These are phyloP conservation scores for Cyberlindnera japonica DNA, from an alignment of 805 yeast genomes.

Conservation along the genomic window DNA sequence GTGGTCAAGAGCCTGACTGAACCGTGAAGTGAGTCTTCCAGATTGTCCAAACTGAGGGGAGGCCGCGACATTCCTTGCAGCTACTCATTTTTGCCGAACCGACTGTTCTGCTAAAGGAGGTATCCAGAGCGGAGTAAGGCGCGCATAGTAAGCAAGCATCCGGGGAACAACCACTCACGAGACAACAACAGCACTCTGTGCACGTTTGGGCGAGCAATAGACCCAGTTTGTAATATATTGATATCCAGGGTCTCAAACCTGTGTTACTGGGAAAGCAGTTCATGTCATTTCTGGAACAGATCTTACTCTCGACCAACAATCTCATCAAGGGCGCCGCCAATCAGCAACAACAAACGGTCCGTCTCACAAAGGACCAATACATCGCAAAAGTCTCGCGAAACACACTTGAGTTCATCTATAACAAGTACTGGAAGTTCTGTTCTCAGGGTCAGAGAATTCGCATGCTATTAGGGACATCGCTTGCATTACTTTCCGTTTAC, in stretches of 20 bases:
- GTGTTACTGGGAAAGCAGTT: too few species aligned
- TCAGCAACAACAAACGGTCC: neutral
- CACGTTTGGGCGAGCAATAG: too few species aligned
- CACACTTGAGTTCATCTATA: slow-evolving; percentile 14
- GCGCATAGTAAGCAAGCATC: slow-evolving; percentile 9
- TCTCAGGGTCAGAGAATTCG: slow-evolving; percentile 14
- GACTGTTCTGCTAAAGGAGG: too few species aligned
- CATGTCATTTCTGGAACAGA: slow-evolving; percentile 5
- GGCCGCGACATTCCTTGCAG: too few species aligned
- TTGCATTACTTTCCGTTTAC: slow-evolving; percentile 28
- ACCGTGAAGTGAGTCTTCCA: too few species aligned
- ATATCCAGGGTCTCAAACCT: too few species aligned
- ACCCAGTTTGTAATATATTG: too few species aligned
- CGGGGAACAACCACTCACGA: slow-evolving; percentile 2
- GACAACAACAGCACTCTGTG: neutral
- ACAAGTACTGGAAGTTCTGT: slow-evolving; percentile 24
- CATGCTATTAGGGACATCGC: slow-evolving; percentile 25
- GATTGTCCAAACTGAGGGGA: too few species aligned
- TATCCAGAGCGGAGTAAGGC: too few species aligned
- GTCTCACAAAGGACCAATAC: slow-evolving; percentile 18
- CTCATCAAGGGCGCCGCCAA: neutral
- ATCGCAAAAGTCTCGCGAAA: slow-evolving; percentile 13
- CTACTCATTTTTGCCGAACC: too few species aligned
- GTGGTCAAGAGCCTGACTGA: too few species aligned
- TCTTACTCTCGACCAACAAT: neutral